Base-by-base conservation (phyloP, 352 stramenopile species). In the Detonula confervacea region DNA sequence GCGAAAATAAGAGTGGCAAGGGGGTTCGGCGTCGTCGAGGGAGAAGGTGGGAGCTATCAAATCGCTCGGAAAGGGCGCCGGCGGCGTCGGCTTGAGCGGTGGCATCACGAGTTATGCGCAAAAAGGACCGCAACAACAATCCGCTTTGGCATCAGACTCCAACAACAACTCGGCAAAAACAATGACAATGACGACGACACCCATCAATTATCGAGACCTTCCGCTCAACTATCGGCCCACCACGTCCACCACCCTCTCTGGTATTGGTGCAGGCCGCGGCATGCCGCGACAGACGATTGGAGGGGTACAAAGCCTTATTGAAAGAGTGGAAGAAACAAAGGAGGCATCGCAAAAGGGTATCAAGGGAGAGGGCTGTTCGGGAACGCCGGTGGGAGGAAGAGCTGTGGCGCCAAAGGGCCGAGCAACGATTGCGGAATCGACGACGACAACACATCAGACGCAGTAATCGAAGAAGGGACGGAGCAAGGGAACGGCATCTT, bases 271-370 rank as follows among this genome's bases (percentile, higher is more conserved):
- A 93, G 67, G 81, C 72, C n/a, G 67, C 84, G 27, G 86, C 77
- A 24, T 93, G 88, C 81, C 86, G 88, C 7, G 84, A 92, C 77
- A 79, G 84, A 49, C 46, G 88, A 49, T 61, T 93, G 14, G 84
- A 91, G 57, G 88, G 88, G 30, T 68, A 80, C 8, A 83, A 89
- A 52, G 35, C 86, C 42, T 29, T 62, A 11, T 46, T 77, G 18
- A 71, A 81, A 18, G 79, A 90, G 29, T 24, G 62, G 0, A 57
- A 68, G 35, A 39, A 64, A 12, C 59, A 81, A 11, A 81, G 81
- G 65, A 76, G 74, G 52, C 82, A 93, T 70, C 64, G 80, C 20
- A 83, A 77, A 71, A 14, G 55, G 44, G 72, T 81, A 27, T 59
- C 64, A 56, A 60, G 55, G 35, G 57, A 79, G n/a, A n/a, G n/a